Evolutionary conservation across 768 basidiomycete genomes (phyloP), one percentile per base, ranked within the genome.

Genomic region (Cystofilobasidium bisporidii): DNA sequence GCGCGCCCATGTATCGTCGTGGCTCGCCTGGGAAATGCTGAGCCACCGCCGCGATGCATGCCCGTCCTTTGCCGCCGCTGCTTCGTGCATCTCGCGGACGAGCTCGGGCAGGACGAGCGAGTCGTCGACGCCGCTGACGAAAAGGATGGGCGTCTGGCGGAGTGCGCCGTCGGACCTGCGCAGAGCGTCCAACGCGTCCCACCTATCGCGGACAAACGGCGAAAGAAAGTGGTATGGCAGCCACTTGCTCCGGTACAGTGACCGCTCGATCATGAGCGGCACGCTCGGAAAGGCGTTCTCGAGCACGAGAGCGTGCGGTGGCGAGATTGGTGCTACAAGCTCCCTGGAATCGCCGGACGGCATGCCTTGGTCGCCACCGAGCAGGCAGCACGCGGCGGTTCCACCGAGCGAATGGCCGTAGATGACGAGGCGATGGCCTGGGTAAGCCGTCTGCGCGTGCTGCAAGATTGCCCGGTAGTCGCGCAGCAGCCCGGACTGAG

Each of bases 371-470:
- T 36, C 36, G 36, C 12, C 36, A 12, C 36, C 71, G 12, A 81
- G 74, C 4, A 82, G 76, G 57, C 80, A 79, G 5, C 80, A 72
- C 0, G 81, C 78, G 18, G 77, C 77, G 0, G 81, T 76, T 0
- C 78, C 82, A 6, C 83, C 83, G 5, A 83, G 77, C 3, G 81
- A 82, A 72, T 83, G 82, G 0, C 81, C 82, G 70, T 81, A 81
- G 6, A 81, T 56, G 14, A 81, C 71, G 60, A 82, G 71, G 9
- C 65, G 66, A 2, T 77, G 72, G 20, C 57, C 28, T 0, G 81
- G 80, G 38, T 77, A 82, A 2, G 71, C 74, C 10, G 50, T 20
- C 22, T 77, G 69, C 8, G 78, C 72, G 70, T 81, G 74, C 6
- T 71, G 47, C 22, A 81, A 73, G 17, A 76, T 74, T 12, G 73